Evolutionary conservation across 495 filamentous ascomycete species (phyloP).

Genomic region (Neurospora sp.): DNA sequence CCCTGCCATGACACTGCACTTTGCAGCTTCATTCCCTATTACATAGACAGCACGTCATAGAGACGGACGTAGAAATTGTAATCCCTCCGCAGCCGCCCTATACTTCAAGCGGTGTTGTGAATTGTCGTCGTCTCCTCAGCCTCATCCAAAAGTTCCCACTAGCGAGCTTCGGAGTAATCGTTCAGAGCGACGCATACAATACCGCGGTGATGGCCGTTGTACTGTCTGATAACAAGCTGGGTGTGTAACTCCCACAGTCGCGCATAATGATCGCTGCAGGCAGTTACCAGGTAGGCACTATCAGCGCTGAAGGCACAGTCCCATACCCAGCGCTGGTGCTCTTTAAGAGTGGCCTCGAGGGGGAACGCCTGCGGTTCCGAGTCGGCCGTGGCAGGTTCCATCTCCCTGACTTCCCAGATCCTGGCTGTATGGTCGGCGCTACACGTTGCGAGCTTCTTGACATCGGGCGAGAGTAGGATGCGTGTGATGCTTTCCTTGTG

Average conservation of each 20-base stretch:
- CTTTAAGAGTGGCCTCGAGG: conserved; percentile 81
- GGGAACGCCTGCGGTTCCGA: conserved; percentile 44
- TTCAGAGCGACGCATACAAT: conserved; percentile 95
- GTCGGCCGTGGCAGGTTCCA: conserved; percentile 39
- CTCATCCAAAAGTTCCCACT: conserved; percentile 9
- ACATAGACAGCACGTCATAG: neutral
- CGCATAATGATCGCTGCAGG: conserved; percentile 94
- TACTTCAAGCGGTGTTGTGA: neutral
- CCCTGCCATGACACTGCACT: neutral
- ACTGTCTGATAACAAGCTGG: conserved; percentile 89
- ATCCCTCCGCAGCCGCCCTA: neutral
- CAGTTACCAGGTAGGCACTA: conserved; percentile 94
- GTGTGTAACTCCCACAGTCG: conserved; percentile 84
- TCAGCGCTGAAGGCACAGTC: conserved; percentile 98
- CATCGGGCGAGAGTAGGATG: conserved; percentile 90
- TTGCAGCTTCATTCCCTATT: neutral
- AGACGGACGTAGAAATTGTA: neutral
- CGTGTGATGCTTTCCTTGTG: conserved; percentile 92
- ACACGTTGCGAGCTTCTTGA: conserved; percentile 94
- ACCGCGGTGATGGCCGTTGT: conserved; percentile 94
- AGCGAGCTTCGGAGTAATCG: conserved; percentile 77
- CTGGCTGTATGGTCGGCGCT: conserved; percentile 96
- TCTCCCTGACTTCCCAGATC: conserved; percentile 81
- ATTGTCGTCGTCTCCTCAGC: neutral
- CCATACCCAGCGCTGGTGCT: conserved; percentile 98